These are phyloP conservation scores for Raddia guianensis DNA, from an alignment of 176 grass and related monocot genomes.

Conservation along the genomic window DNA sequence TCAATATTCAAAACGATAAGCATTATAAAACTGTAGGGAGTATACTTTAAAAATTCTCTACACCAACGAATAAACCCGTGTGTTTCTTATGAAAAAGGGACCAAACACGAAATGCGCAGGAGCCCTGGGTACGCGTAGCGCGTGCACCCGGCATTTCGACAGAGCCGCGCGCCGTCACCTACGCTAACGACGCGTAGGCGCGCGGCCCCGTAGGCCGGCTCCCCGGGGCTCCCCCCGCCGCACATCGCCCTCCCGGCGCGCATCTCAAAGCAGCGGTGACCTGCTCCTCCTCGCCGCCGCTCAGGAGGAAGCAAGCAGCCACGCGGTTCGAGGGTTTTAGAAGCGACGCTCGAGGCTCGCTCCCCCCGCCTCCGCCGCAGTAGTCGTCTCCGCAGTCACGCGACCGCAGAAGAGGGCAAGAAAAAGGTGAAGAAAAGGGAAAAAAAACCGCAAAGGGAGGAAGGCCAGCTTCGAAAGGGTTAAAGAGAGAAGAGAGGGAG, in stretches of 20 bases:
- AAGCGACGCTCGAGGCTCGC: slow-evolving; percentile 9
- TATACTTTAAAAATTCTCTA: too few species aligned
- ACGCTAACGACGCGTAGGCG: slow-evolving; percentile 6
- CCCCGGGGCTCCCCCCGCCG: neutral
- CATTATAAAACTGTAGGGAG: too few species aligned
- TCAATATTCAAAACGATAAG: too few species aligned
- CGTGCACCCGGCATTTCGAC: neutral
- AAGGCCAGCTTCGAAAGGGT: neutral
- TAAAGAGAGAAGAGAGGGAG: neutral
- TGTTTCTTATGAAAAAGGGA: too few species aligned
- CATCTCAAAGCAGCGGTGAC: slow-evolving; percentile 12
- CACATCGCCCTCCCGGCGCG: slow-evolving; percentile 9
- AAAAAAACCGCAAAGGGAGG: neutral
- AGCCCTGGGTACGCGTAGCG: neutral
- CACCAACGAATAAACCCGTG: too few species aligned
- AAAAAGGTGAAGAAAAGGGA: neutral
- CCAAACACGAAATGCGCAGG: too few species aligned
- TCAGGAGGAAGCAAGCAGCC: neutral
- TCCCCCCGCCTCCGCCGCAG: neutral
- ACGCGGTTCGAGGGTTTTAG: slow-evolving; percentile 50
- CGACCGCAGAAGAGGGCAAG: slow-evolving; percentile 10
- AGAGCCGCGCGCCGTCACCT: neutral
- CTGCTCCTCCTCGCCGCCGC: neutral
- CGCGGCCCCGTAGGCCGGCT: neutral
- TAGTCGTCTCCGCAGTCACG: slow-evolving; percentile 24